These are phyloP conservation scores for Phytopythium kandeliae DNA, from an alignment of 352 stramenopile genomes.

Conservation along the genomic window DNA sequence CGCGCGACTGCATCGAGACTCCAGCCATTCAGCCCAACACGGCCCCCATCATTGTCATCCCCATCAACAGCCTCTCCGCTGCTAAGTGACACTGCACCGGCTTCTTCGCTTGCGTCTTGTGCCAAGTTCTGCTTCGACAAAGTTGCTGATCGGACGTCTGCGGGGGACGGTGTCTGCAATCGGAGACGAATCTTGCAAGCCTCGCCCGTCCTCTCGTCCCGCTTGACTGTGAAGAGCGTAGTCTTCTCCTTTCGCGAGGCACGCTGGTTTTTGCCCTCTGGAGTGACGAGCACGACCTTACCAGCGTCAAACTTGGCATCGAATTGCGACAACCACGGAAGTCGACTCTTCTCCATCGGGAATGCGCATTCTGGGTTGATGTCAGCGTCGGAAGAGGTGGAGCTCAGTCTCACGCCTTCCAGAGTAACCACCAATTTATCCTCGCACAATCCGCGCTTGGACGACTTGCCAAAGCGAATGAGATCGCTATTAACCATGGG, in stretches of 20 bases:
- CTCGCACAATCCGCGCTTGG: conserved; percentile 76
- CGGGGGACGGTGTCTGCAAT: conserved; percentile 36
- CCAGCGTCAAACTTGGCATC: conserved; percentile 45
- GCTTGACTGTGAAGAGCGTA: conserved; percentile 32
- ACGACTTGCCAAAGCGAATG: conserved; percentile 75
- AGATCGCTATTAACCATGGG: conserved; percentile 81
- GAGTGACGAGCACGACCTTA: conserved; percentile 40
- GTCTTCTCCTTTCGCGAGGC: conserved; percentile 29
- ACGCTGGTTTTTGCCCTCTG: conserved; percentile 52
- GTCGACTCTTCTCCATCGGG: conserved; percentile 4
- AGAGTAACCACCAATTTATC: conserved; percentile 69
- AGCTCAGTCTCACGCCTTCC: conserved; percentile 51
- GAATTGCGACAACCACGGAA: conserved; percentile 75
- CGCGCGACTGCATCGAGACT: conserved; percentile 57
- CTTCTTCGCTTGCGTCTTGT: conserved; percentile 60
- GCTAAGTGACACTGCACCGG: conserved; percentile 21
- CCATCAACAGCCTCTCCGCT: conserved; percentile 43
- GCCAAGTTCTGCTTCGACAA: conserved; percentile 61
- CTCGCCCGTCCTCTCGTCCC: conserved; percentile 26
- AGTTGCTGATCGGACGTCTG: conserved; percentile 42
- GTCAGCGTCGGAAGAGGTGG: conserved; percentile 13
- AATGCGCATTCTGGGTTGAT: not conserved
- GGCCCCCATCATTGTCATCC: conserved; percentile 76
- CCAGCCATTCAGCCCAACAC: conserved; percentile 78
- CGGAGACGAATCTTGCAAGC: conserved; percentile 42